These are phyloP conservation scores for Asterella californica DNA, from an alignment of 225 moss, liverwort and hornwort species.

Conservation along the genomic window DNA sequence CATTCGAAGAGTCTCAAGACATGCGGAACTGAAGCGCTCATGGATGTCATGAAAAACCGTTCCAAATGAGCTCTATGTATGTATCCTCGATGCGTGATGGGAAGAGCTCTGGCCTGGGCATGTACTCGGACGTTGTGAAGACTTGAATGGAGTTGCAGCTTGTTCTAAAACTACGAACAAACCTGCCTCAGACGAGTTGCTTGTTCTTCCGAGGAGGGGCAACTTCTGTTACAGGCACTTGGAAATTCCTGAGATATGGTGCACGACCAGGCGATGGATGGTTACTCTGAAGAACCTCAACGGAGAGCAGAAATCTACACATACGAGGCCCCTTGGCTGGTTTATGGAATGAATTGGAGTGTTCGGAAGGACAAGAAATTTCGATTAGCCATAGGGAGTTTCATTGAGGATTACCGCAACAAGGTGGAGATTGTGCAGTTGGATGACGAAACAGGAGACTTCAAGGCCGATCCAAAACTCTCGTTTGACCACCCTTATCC, in stretches of 20 bases:
- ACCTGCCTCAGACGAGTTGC: too few species aligned
- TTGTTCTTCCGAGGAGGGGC: not conserved
- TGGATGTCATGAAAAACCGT: too few species aligned
- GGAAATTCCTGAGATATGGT: constrained; percentile 37
- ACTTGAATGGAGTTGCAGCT: too few species aligned
- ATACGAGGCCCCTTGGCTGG: constrained; percentile 83
- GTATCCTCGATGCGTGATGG: too few species aligned
- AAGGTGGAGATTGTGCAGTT: constrained; percentile 85
- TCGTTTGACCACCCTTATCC: constrained; percentile 87
- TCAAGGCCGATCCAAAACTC: constrained; percentile 77
- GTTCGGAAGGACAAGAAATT: constrained; percentile 82
- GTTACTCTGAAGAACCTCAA: constrained; percentile 71
- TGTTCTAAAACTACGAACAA: too few species aligned
- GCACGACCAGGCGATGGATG: constrained; percentile 62
- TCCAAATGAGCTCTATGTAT: too few species aligned
- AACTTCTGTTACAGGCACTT: not conserved
- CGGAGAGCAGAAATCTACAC: constrained; percentile 79
- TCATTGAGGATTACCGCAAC: constrained; percentile 71
- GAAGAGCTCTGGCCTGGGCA: too few species aligned
- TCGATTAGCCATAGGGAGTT: constrained; percentile 80
- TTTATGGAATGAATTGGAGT: constrained; percentile 94
- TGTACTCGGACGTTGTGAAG: too few species aligned
- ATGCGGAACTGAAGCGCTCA: too few species aligned
- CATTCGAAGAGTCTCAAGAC: too few species aligned
- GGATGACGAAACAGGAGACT: constrained; percentile 81